Evolutionary conservation across 768 basidiomycete genomes (phyloP).

Genomic region (Chiua virens): DNA sequence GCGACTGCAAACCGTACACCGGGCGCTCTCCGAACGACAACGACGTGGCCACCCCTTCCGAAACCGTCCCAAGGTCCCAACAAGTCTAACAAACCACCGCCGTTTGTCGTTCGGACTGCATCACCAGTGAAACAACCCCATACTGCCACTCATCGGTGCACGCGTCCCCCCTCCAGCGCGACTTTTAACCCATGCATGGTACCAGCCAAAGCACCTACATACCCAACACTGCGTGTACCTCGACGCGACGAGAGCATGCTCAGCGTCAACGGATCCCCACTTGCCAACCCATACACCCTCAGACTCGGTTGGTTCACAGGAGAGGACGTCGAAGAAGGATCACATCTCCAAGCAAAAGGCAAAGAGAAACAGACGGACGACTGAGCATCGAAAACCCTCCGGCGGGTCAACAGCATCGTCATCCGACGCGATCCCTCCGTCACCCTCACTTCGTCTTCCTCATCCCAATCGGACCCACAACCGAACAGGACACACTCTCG

Average conservation of each 20-base stretch:
- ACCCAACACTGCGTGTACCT: constrained; percentile 57
- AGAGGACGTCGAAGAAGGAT: constrained; percentile 27
- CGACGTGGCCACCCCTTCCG: constrained; percentile 26
- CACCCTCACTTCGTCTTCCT: constrained; percentile 35
- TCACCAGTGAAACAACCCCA: constrained; percentile 50
- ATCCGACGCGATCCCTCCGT: constrained; percentile 57
- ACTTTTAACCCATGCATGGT: constrained; percentile 74
- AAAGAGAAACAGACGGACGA: constrained; percentile 19
- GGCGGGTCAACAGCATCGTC: constrained; percentile 59
- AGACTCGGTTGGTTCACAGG: constrained; percentile 58
- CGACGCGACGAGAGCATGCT: constrained; percentile 77
- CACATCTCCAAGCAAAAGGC: constrained; percentile 18
- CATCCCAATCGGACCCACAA: constrained; percentile 20
- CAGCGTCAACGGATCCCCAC: constrained; percentile 79
- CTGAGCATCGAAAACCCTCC: constrained; percentile 13
- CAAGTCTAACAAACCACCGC: constrained; percentile 29
- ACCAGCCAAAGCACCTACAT: constrained; percentile 40
- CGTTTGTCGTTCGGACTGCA: constrained; percentile 39
- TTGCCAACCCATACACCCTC: constrained; percentile 75
- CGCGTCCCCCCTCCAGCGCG: constrained; percentile 56
- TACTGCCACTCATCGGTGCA: too few species aligned
- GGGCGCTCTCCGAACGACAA: constrained; percentile 31
- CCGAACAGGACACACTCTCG: constrained; percentile 15
- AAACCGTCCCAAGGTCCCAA: constrained; percentile 37
- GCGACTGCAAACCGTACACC: constrained; percentile 45